phyloP scores from a whole-genome alignment of 2,329 filamentous ascomycete species.

The Paraphoma sp. region DNA sequence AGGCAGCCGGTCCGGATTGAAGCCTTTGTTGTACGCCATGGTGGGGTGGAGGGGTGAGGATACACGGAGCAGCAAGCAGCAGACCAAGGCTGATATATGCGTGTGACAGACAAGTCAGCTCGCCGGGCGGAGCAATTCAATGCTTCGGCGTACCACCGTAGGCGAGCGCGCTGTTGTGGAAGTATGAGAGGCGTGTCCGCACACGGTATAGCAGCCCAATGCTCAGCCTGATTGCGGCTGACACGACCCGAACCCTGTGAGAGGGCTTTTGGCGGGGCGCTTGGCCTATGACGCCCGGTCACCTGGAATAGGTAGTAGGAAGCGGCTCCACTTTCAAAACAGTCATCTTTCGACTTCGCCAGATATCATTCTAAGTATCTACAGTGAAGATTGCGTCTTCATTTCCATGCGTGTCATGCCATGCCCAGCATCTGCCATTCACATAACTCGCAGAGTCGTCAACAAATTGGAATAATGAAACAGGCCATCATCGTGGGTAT shows the following conservation, averaged over 20 bases:
- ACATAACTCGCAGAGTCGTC: conserved; percentile 5
- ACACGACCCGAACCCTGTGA: conserved; percentile 5
- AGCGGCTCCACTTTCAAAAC: background rate
- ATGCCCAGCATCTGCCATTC: conserved; percentile 4
- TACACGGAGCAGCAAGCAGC: conserved; percentile 5
- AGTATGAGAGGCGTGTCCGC: conserved; percentile 10
- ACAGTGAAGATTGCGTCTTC: conserved; percentile 15
- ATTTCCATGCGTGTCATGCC: conserved; percentile 14
- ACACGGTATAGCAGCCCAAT: conserved; percentile 26
- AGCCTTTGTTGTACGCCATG: conserved; percentile 94
- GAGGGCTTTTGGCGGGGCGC: conserved; percentile 20
- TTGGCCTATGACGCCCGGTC: conserved; percentile 33
- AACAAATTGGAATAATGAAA: conserved; percentile 21
- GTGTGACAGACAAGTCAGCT: conserved; percentile 19
- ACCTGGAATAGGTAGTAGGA: background rate
- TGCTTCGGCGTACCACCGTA: conserved; percentile 3
- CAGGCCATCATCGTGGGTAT: conserved; percentile 32
- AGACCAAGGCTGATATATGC: conserved; percentile 21
- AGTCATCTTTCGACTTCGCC: background rate
- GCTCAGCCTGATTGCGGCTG: conserved; percentile 37
- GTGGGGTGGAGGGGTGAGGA: conserved; percentile 18
- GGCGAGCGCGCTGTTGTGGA: conserved; percentile 2
- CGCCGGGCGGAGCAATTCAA: conserved; percentile 8
- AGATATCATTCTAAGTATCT: conserved; percentile 21
- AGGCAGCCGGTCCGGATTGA: conserved; percentile 93